Evolutionary conservation across 2,329 filamentous ascomycete species (phyloP).

Genomic region (Fusarium pilosicola): DNA sequence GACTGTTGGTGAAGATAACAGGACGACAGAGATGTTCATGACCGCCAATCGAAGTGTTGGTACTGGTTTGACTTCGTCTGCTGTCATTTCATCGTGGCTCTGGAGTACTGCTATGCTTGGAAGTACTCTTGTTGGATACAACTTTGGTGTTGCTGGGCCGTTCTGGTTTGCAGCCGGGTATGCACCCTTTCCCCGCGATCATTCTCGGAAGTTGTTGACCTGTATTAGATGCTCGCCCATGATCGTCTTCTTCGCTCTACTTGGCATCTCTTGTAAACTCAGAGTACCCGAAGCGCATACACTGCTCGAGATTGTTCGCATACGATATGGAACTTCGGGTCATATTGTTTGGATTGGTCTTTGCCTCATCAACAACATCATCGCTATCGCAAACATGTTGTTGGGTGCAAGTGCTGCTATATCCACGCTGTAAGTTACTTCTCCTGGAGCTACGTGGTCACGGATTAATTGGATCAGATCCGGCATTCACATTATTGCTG

Average conservation of each 20-base stretch:
- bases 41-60: slow-evolving; percentile 62
- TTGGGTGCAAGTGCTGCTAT: slow-evolving; percentile 52
- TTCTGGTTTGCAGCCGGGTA: slow-evolving; percentile 67
- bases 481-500: slow-evolving; percentile 61
- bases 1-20: slow-evolving; percentile 61
- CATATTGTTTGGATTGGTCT: slow-evolving; percentile 63
- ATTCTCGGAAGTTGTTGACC: neutral
- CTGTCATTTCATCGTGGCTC: slow-evolving; percentile 65
- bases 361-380: slow-evolving; percentile 64
- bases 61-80: slow-evolving; percentile 62
- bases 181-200: rapidly evolving
- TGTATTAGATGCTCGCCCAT: slow-evolving; percentile 56
- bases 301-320: slow-evolving; percentile 62
- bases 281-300: slow-evolving; percentile 65
- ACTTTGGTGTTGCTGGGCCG: slow-evolving; percentile 63
- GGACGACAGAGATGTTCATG: slow-evolving; percentile 66
- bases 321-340: slow-evolving; percentile 58
- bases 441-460: neutral
- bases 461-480: slow-evolving; percentile 44
- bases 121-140: slow-evolving; percentile 61
- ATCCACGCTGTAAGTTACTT: slow-evolving; percentile 44
- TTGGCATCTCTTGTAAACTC: slow-evolving; percentile 62
- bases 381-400: slow-evolving; percentile 64
- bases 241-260: slow-evolving; percentile 64
- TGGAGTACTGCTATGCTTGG: slow-evolving; percentile 64